Evolutionary conservation across 371 early-diverging fungal species (phyloP).

Genomic region (Syncephalis fuscata): DNA sequence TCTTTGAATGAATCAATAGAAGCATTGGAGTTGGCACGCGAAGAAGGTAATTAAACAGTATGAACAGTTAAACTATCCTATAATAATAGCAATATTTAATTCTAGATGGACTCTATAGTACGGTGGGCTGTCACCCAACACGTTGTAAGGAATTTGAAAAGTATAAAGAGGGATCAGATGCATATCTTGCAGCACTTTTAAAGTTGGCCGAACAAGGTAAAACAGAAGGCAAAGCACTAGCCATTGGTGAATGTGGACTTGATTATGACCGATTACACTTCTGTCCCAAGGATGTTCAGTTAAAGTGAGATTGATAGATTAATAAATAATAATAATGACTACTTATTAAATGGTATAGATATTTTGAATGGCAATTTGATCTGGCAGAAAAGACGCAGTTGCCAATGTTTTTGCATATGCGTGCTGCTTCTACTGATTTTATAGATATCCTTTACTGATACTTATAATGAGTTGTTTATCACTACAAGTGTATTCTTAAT

Average conservation of each 20-base stretch:
- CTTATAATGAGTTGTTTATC: too few species aligned
- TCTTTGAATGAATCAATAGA: slow-evolving; percentile 37
- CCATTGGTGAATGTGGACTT: slow-evolving; percentile 82
- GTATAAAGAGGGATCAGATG: slow-evolving; percentile 30
- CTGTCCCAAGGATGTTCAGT: slow-evolving; percentile 56
- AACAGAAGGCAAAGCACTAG: slow-evolving; percentile 34
- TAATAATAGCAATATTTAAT: background rate
- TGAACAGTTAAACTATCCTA: background rate
- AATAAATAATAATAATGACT: background rate
- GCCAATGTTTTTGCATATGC: slow-evolving; percentile 80
- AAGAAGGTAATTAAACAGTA: slow-evolving; percentile 11
- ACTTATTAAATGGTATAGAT: slow-evolving; percentile 3
- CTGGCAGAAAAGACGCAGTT: slow-evolving; percentile 55
- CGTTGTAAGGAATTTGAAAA: slow-evolving; percentile 55
- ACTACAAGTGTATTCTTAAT: too few species aligned
- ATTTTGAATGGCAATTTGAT: slow-evolving; percentile 66
- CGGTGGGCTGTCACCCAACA: slow-evolving; percentile 85
- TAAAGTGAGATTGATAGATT: slow-evolving; percentile 16
- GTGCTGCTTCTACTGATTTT: slow-evolving; percentile 64
- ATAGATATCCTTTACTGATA: slow-evolving; percentile 11
- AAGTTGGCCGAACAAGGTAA: slow-evolving; percentile 20
- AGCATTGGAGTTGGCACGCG: slow-evolving; percentile 30
- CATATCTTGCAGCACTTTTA: slow-evolving; percentile 31
- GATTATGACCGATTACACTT: slow-evolving; percentile 86
- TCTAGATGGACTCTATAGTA: slow-evolving; percentile 29